Conservation (phyloP, 805 yeast species). For the Zygosaccharomyces bisporus region DNA sequence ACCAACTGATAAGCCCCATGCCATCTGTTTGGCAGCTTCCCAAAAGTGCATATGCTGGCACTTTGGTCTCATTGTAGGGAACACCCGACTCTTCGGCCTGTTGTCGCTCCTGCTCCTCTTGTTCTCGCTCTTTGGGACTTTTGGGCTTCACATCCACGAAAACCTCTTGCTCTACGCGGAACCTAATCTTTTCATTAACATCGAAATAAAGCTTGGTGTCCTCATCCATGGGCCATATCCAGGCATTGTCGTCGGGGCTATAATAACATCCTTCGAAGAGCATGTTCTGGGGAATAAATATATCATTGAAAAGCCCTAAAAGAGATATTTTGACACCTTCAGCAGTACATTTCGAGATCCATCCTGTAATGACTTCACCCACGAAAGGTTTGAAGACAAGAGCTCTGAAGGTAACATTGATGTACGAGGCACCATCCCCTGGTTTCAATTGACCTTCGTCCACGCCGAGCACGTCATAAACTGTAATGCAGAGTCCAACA, state of each 20-base stretch:
- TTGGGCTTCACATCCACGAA: conserved; percentile 81
- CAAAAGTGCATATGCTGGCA: conserved; percentile 78
- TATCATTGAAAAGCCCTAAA: conserved; percentile 87
- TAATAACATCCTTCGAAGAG: conserved; percentile 74
- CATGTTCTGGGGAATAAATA: conserved; percentile 79
- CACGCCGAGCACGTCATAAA: conserved; percentile 78
- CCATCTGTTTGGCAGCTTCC: conserved; percentile 96
- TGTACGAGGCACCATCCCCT: conserved; percentile 88
- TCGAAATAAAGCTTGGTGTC: conserved; percentile 79
- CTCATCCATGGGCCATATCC: conserved; percentile 84
- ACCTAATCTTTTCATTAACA: conserved; percentile 84
- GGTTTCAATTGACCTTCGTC: conserved; percentile 89
- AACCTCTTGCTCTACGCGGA: conserved; percentile 84
- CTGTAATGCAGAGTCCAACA: conserved; percentile 76
- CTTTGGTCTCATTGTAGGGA: conserved; percentile 35
- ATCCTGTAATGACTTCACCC: conserved; percentile 89
- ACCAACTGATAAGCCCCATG: conserved; percentile 95
- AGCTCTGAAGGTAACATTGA: conserved; percentile 68
- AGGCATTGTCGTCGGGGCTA: conserved; percentile 75
- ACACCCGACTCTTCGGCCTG: conserved; percentile 27
- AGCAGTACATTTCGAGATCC: conserved; percentile 82
- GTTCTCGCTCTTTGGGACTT: conserved; percentile 53
- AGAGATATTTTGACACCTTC: conserved; percentile 71
- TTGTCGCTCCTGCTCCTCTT: conserved; percentile 32
- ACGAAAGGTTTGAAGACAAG: conserved; percentile 90